Evolutionary conservation across 106 monocot genomes (phyloP).

Genomic region (Phalaenopsis equestris): DNA sequence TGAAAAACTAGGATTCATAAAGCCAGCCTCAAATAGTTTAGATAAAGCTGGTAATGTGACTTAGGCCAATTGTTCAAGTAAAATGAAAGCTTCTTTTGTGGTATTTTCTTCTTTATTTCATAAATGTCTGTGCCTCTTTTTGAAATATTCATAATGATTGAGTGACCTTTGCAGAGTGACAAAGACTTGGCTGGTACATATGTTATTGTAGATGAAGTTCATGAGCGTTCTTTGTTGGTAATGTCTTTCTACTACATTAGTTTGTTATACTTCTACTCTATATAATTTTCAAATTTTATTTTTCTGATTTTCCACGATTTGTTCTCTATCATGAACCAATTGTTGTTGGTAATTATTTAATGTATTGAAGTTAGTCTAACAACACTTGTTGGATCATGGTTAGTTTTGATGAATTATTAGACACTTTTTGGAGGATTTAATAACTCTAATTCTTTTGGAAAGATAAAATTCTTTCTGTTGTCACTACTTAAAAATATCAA

Average conservation of each 20-base stretch:
- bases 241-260: constrained; percentile 4
- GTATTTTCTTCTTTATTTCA: background rate
- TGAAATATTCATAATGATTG: background rate
- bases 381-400: background rate
- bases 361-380: background rate
- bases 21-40: background rate
- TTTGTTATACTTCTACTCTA: background rate
- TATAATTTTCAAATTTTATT: background rate
- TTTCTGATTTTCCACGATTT: background rate
- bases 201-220: constrained; percentile 99
- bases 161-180: constrained; percentile 46
- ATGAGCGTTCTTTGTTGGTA: constrained; percentile 94
- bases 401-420: background rate
- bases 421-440: background rate
- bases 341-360: background rate
- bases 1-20: background rate
- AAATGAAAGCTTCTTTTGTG: background rate
- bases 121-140: background rate
- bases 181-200: constrained; percentile 69
- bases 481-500: background rate
- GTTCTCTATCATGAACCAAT: background rate
- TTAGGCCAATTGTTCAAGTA: background rate
- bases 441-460: background rate
- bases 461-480: background rate
- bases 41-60: background rate